Evolutionary conservation across 352 stramenopile genomes (phyloP).

Genomic region (Globisporangium middletonii): DNA sequence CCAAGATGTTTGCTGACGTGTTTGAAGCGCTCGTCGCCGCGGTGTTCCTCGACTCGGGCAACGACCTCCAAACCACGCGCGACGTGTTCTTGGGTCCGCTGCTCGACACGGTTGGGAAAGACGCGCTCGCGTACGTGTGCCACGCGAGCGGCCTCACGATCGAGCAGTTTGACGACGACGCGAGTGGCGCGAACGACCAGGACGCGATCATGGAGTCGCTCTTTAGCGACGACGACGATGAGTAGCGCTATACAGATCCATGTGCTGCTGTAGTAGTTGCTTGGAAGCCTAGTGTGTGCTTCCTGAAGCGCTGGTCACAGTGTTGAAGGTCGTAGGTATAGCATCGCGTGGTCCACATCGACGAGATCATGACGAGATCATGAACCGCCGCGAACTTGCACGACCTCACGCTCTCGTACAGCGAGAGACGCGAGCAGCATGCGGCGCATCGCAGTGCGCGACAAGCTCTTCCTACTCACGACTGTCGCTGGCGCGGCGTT

Average conservation of each 20-base stretch:
- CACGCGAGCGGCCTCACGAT: slow-evolving; percentile 60
- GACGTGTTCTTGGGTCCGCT: slow-evolving; percentile 83
- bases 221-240: slow-evolving; percentile 15
- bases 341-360: too few species aligned
- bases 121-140: slow-evolving; percentile 68
- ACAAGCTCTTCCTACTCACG: slow-evolving; percentile 13
- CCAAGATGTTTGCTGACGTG: slow-evolving; percentile 85
- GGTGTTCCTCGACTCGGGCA: slow-evolving; percentile 79
- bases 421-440: neutral
- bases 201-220: slow-evolving; percentile 18
- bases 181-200: slow-evolving; percentile 12
- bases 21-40: slow-evolving; percentile 85
- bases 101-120: slow-evolving; percentile 60
- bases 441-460: slow-evolving; percentile 5
- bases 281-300: neutral
- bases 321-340: too few species aligned
- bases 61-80: slow-evolving; percentile 60
- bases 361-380: too few species aligned
- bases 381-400: too few species aligned
- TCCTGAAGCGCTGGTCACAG: neutral
- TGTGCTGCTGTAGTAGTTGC: too few species aligned
- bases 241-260: neutral
- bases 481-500: slow-evolving; percentile 15
- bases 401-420: too few species aligned
- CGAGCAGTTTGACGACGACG: slow-evolving; percentile 11